Base-by-base conservation (phyloP, 2,329 filamentous ascomycete species). In the Nothophaeocryptopus gaeumannii region DNA sequence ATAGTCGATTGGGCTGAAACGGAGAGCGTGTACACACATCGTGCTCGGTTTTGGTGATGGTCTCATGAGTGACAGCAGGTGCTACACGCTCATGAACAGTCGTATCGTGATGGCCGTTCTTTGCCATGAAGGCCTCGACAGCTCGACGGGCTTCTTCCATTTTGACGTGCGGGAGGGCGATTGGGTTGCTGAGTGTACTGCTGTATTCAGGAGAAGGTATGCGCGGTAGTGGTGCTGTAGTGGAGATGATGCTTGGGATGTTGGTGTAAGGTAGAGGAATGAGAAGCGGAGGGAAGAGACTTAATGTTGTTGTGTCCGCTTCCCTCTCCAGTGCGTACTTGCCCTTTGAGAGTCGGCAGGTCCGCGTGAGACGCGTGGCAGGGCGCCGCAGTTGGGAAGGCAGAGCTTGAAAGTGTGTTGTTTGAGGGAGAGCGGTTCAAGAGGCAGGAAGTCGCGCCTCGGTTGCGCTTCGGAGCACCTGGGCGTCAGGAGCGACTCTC, bases 141-240 rank as follows among this genome's bases (percentile, higher is more conserved):
- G 78, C 79, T 62, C 76, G 73, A 74, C 83, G 86, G 34, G 83
- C 82, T 65, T 81, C 81, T 12, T 86, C 77, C 83, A 86, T 84
- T 59, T 16, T 76, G 66, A 50, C 42, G 38, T 32, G 48, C 32
- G 10, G 15, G 35, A 30, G 40, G 50, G n/a, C 48, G 40, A 39
- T 37, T 41, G 43, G 62, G 56, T 47, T 54, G 26, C 41, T 48
- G 41, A 14, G 16, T 34, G 44, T 40, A 39, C 35, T n/a, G n/a
- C 20, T 31, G 37, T 45, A 26, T 26, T 26, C 20, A 26, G 13
- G 33, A 33, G 37, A 39, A 39, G 41, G 40, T 43, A 45, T 51
- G 36, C 35, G 20, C 38, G 12, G 32, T 39, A 41, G 32, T 40
- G 35, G 35, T 35, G 45, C 45, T 35, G 26, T 15, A n/a, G 34